Evolutionary conservation across 2,329 filamentous ascomycete species (phyloP).

Genomic region (Fusarium sororula): DNA sequence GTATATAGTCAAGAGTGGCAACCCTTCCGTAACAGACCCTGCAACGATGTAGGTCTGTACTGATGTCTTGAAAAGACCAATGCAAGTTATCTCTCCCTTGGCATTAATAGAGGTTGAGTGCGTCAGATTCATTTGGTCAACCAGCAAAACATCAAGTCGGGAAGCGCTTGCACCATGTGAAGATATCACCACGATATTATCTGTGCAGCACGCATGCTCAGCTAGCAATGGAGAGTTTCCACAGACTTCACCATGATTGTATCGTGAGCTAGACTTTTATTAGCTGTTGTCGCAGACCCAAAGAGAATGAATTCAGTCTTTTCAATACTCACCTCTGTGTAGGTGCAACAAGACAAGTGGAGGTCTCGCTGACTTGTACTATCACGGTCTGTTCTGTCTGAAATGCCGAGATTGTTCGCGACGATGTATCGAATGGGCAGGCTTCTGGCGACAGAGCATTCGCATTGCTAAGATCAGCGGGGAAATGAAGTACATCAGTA

Average conservation of each 20-base stretch:
- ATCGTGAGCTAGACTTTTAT: constrained; percentile 41
- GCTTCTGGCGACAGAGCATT: constrained; percentile 52
- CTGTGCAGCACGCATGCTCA: constrained; percentile 54
- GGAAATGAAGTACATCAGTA: constrained; percentile 59
- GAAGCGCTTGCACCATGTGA: constrained; percentile 50
- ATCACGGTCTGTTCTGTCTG: constrained; percentile 50
- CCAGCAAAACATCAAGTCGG: constrained; percentile 51
- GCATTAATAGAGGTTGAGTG: constrained; percentile 47
- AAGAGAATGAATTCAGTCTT: background rate
- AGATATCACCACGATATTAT: constrained; percentile 54
- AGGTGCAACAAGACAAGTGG: constrained; percentile 52
- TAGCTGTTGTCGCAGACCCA: constrained; percentile 2
- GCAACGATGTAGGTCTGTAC: constrained; percentile 44
- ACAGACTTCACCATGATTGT: constrained; percentile 47
- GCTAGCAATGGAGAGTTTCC: constrained; percentile 43
- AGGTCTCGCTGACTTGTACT: constrained; percentile 64
- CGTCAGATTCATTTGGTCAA: constrained; percentile 47
- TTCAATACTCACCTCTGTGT: constrained; percentile 42
- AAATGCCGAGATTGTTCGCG: constrained; percentile 60
- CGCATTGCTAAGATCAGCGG: constrained; percentile 57
- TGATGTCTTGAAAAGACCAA: constrained; percentile 48
- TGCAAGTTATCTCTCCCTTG: constrained; percentile 60
- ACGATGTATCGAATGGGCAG: constrained; percentile 60
- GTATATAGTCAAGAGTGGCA: constrained; percentile 48
- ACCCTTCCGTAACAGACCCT: constrained; percentile 47